phyloP scores from a whole-genome alignment of 805 yeast species.

The Candida fluviatilis region DNA sequence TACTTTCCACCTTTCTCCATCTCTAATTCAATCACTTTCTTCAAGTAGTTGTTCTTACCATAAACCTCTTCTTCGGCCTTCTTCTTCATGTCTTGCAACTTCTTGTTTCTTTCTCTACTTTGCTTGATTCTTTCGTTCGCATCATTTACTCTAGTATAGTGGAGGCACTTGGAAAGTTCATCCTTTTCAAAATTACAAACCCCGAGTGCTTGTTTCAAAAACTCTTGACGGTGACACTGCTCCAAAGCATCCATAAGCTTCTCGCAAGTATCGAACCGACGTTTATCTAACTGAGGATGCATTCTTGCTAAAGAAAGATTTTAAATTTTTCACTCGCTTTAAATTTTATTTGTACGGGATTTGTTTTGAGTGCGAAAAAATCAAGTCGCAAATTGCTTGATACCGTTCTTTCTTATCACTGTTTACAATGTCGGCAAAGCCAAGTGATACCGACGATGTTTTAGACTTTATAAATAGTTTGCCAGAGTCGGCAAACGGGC shows the following conservation, averaged over 20 bases:
- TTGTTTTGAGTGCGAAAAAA: background rate
- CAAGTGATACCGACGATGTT: slow-evolving; percentile 52
- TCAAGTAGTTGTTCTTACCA: slow-evolving; percentile 70
- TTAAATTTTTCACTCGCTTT: background rate
- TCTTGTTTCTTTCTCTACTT: slow-evolving; percentile 54
- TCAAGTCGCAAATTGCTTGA: too few relatives aligned
- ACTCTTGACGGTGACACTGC: slow-evolving; percentile 75
- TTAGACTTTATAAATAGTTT: slow-evolving; percentile 76
- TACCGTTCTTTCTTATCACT: background rate
- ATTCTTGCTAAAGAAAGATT: slow-evolving; percentile 12
- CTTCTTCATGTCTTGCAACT: slow-evolving; percentile 54
- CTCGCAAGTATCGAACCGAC: slow-evolving; percentile 55
- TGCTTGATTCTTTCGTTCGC: slow-evolving; percentile 52
- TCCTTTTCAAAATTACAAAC: slow-evolving; percentile 81
- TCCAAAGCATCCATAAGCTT: slow-evolving; percentile 84
- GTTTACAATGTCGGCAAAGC: slow-evolving; percentile 6
- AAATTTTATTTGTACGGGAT: background rate
- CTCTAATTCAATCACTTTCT: slow-evolving; percentile 52
- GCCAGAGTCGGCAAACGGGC: slow-evolving; percentile 47
- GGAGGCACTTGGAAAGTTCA: slow-evolving; percentile 74
- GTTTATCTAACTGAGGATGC: slow-evolving; percentile 45
- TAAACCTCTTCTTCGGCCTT: slow-evolving; percentile 69
- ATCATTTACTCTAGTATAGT: slow-evolving; percentile 63
- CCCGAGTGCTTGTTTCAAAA: slow-evolving; percentile 69
- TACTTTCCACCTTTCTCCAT: slow-evolving; percentile 8